phyloP scores from a whole-genome alignment of 2,329 filamentous ascomycete genomes.

The Trichoderma polysporum region DNA sequence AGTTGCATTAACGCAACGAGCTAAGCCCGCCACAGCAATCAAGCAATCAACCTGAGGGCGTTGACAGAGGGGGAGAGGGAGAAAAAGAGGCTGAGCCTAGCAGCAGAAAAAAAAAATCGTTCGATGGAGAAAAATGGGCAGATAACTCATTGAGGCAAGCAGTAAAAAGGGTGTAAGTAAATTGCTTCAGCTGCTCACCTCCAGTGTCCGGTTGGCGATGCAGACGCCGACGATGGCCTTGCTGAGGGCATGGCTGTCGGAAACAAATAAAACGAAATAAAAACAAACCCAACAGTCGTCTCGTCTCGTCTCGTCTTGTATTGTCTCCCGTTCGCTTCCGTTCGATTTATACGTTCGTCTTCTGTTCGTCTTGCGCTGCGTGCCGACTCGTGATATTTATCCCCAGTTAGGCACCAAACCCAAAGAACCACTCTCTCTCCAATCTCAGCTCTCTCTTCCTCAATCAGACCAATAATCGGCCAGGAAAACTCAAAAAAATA shows the following conservation, averaged over 20 bases:
- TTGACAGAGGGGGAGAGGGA: background rate
- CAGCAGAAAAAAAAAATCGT: background rate
- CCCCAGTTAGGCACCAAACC: slow-evolving; percentile 13
- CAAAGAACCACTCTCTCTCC: background rate
- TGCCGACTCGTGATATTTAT: slow-evolving; percentile 2
- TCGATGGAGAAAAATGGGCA: background rate
- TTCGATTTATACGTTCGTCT: background rate
- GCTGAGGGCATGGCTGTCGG: background rate
- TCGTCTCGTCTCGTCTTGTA: background rate
- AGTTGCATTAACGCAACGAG: background rate
- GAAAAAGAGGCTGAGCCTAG: background rate
- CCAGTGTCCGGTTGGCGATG: slow-evolving; percentile 7
- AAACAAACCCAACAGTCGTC: background rate
- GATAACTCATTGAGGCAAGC: too few species aligned
- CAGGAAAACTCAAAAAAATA: background rate
- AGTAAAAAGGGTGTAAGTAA: background rate
- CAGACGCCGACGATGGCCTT: slow-evolving; percentile 9
- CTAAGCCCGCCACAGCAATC: background rate
- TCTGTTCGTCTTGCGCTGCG: background rate
- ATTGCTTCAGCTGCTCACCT: slow-evolving; percentile 4
- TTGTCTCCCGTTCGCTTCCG: background rate
- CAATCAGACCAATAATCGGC: background rate
- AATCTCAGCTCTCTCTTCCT: background rate
- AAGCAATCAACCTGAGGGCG: too few species aligned
- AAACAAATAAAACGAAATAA: background rate